Percentiles rank a stretch among this genome's conserved stretches.
Conservation (phyloP, 164 flowering plant genomes). For the Kalanchoe fedtschenkoi region DNA sequence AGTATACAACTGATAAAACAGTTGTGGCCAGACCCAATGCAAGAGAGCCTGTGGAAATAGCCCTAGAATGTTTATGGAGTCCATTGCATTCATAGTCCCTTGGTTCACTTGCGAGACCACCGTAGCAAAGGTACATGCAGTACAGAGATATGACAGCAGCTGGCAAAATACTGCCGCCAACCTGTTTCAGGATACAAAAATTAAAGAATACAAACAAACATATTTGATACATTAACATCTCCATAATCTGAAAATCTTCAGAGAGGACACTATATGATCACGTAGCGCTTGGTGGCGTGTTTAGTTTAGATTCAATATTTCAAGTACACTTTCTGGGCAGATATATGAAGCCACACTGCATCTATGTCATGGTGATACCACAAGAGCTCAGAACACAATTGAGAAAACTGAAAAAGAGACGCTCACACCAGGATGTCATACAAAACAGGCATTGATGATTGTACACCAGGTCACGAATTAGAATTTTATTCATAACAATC, state of each 20-base stretch:
- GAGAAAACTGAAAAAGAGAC: neutral
- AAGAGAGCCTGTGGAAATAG: conserved; percentile 79
- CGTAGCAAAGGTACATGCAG: conserved; percentile 92
- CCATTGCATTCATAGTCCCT: conserved; percentile 94
- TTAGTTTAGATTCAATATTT: neutral
- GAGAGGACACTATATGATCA: neutral
- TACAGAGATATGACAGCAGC: conserved; percentile 81
- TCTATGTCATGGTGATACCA: no score
- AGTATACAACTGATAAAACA: conserved; percentile 85
- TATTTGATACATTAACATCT: neutral
- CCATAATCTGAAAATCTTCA: neutral
- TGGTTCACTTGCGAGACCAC: conserved; percentile 93
- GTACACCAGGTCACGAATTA: neutral
- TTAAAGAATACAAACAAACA: no score
- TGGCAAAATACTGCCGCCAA: conserved; percentile 85
- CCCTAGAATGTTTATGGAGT: conserved; percentile 84
- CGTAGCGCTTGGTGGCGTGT: neutral
- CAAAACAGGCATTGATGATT: neutral
- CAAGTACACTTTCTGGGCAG: no score
- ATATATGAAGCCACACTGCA: no score
- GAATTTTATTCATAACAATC: neutral
- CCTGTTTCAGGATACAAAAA: conserved; percentile 29
- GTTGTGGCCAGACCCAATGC: conserved; percentile 75
- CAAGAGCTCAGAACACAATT: no score
- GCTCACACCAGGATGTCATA: neutral